Base-by-base conservation (phyloP, 2,329 filamentous ascomycete genomes). In the Clonostachys sp. region DNA sequence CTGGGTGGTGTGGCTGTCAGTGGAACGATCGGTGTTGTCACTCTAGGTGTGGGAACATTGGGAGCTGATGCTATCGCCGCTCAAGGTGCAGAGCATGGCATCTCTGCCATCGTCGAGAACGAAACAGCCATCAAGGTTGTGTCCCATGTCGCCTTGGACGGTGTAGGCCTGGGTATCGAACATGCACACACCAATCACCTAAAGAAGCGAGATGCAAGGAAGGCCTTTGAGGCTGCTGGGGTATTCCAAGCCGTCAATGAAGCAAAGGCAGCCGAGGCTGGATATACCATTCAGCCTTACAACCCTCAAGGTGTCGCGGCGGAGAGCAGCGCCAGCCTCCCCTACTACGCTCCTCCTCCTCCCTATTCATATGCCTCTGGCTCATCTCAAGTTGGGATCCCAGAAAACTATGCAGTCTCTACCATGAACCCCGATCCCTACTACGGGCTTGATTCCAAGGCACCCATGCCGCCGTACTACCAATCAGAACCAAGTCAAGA, bases 1-100 rank as follows among this genome's bases (percentile, higher is more conserved):
- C 47, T 73, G 0, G 64, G 61, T 1, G 67, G 66, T 13, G 61
- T 68, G 56, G 66, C 66, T 0, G 55, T 71, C 5, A 63, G 65
- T 16, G 67, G 66, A 1, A 64, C 63, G 0, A 60, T 70, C 13
- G 59, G 61, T 4, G 59, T 64, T 1, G 55, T 68, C 0, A 70
- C 67, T 0, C 56, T 70, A 0, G 67, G 67, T 0, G 55, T 69
- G 0, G 65, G 67, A 3, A 56, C 55, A 0, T 57, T 61, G 44
- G 67, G 60, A 1, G 66, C 67, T 1, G 65, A 68, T 39, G 58
- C 62, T 3, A 51, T 70, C 6, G 62, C 62, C 2, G 62, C 57
- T 2, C 55, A 63, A 18, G 66, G 59, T 2, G 66, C 61, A 1
- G 66, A 65, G 12, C 63, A 70, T 33, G 66, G 66, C 0, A 61